Evolutionary conservation across 2,329 filamentous ascomycete genomes (phyloP).

Genomic region (Pezicula neosporulosa): DNA sequence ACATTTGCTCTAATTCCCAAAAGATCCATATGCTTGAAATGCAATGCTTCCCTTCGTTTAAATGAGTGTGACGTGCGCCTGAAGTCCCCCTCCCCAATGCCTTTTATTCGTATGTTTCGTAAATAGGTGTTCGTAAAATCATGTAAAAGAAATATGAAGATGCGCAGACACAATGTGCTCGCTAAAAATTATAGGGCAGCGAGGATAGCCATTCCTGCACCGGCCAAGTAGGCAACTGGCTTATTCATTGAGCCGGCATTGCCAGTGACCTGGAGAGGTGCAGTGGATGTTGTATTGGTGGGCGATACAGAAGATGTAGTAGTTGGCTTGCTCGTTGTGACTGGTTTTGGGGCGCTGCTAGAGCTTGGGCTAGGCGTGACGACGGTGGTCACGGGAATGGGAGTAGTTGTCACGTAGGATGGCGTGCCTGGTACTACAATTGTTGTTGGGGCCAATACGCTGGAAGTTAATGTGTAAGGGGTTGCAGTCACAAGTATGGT

Average conservation of each 20-base stretch:
- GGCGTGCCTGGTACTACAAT: background rate
- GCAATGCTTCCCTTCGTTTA: no score
- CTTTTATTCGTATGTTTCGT: background rate
- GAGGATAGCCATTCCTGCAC: conserved; percentile 24
- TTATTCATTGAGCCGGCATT: conserved; percentile 19
- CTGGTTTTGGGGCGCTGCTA: conserved; percentile 8
- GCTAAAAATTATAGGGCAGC: conserved; percentile 17
- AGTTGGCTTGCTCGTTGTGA: background rate
- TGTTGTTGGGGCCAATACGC: background rate
- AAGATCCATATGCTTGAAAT: no score
- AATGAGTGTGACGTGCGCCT: no score
- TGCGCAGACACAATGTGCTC: no score
- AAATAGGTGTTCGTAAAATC: background rate
- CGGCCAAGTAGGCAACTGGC: conserved; percentile 19
- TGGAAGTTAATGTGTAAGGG: conserved; percentile 3
- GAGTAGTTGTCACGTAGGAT: background rate
- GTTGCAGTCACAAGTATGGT: conserved; percentile 8
- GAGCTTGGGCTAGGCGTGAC: conserved; percentile 3
- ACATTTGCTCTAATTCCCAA: no score
- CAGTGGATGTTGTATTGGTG: conserved; percentile 4
- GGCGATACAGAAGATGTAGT: background rate
- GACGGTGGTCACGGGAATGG: conserved; percentile 3
- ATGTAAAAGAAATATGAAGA: background rate
- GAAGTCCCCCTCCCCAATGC: no score
- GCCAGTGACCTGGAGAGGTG: conserved; percentile 15